phyloP scores from a whole-genome alignment of 768 basidiomycete genomes.

The Xerocomellus chrysenteron region DNA sequence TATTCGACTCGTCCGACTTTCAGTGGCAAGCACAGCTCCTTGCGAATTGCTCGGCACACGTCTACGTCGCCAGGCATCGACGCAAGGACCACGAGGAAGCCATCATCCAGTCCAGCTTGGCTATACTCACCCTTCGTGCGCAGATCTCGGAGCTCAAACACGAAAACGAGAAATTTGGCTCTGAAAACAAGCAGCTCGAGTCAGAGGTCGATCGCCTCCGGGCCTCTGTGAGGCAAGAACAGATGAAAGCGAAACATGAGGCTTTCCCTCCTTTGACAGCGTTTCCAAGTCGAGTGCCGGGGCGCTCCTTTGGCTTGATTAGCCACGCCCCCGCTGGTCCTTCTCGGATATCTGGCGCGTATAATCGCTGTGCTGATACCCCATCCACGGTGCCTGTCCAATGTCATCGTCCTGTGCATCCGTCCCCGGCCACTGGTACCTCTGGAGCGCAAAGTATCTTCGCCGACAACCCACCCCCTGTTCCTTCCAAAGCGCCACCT shows the following conservation, averaged over 20 bases:
- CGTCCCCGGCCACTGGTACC: background rate
- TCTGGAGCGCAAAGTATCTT: conserved; percentile 26
- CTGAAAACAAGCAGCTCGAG: conserved; percentile 30
- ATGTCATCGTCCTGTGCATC: background rate
- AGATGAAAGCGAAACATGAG: background rate
- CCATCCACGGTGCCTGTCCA: background rate
- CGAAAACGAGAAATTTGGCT: conserved; percentile 26
- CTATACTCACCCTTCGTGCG: conserved; percentile 43
- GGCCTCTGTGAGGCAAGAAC: conserved; percentile 13
- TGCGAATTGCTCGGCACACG: conserved; percentile 56
- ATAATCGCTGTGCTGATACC: background rate
- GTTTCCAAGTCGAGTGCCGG: background rate
- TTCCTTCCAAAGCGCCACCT: conserved; percentile 11
- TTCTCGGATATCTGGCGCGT: conserved; percentile 4
- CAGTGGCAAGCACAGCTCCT: conserved; percentile 70
- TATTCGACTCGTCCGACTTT: conserved; percentile 43
- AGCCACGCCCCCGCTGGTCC: conserved; percentile 27
- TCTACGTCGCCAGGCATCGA: conserved; percentile 41
- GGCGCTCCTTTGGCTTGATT: conserved; percentile 5
- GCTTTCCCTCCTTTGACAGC: background rate
- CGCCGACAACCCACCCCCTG: conserved; percentile 26
- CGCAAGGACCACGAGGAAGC: conserved; percentile 29
- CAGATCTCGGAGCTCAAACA: conserved; percentile 38
- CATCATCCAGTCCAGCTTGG: conserved; percentile 50
- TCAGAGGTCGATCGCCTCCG: conserved; percentile 22